These are phyloP conservation scores for Rugonectria rugulosa DNA, from an alignment of 2,329 filamentous ascomycete genomes.

Conservation along the genomic window DNA sequence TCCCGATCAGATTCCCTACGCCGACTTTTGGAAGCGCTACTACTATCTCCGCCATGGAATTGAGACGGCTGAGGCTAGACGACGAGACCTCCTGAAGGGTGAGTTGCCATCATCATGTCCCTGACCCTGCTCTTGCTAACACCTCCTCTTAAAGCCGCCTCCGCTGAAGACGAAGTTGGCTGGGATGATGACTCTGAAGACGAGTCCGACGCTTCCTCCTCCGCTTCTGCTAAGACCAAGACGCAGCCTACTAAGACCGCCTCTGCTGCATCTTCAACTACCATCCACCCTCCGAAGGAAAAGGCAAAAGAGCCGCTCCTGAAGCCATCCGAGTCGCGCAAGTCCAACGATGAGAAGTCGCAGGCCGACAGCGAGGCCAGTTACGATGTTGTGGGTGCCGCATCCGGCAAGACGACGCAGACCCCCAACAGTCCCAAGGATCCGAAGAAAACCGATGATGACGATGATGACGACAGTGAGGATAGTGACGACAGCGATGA, in stretches of 20 bases:
- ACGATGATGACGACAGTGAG: neutral
- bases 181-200: conserved; percentile 66
- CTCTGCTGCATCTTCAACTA: conserved; percentile 66
- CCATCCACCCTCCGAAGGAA: conserved; percentile 62
- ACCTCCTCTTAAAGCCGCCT: conserved; percentile 61
- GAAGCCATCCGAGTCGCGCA: conserved; percentile 71
- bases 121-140: conserved; percentile 19
- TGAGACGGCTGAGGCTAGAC: conserved; percentile 88
- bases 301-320: too few species aligned
- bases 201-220: conserved; percentile 44
- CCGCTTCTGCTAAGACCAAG: conserved; percentile 36
- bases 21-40: conserved; percentile 91
- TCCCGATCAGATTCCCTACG: conserved; percentile 90
- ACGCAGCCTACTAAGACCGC: conserved; percentile 44
- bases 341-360: conserved; percentile 87
- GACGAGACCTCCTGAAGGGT: conserved; percentile 93
- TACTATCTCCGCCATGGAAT: conserved; percentile 94
- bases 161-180: conserved; percentile 73
- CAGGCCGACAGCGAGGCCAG: conserved; percentile 93
- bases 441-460: conserved; percentile 57
- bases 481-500: conserved; percentile 41
- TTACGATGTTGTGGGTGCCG: conserved; percentile 88
- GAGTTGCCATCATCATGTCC: conserved; percentile 40
- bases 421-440: conserved; percentile 74
- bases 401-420: conserved; percentile 79